Evolutionary conservation across 2,329 filamentous ascomycete genomes (phyloP).

Genomic region (Cladobotryum protrusum): DNA sequence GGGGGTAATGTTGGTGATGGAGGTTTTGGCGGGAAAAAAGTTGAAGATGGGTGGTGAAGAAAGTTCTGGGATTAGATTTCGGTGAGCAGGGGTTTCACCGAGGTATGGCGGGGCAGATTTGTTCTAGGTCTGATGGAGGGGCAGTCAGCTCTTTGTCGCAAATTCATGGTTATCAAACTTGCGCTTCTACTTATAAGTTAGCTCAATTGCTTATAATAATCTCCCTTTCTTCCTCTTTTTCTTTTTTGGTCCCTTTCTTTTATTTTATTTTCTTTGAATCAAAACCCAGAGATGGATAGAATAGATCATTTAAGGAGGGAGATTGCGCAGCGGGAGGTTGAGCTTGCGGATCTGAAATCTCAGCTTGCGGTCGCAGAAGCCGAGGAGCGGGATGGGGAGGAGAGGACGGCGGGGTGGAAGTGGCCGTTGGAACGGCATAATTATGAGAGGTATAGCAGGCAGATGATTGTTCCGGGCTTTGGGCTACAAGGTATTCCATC

Average conservation of each 20-base stretch:
- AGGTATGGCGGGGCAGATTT: slow-evolving; percentile 7
- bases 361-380: slow-evolving; percentile 39
- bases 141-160: neutral
- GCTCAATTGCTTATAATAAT: too few species aligned
- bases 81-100: slow-evolving; percentile 12
- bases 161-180: neutral
- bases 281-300: slow-evolving; percentile 28
- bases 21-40: neutral
- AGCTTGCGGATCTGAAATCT: slow-evolving; percentile 39
- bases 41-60: slow-evolving; percentile 2
- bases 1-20: neutral
- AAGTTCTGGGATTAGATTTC: slow-evolving; percentile 7
- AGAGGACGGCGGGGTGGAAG: slow-evolving; percentile 28
- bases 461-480: slow-evolving; percentile 80
- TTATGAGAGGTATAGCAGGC: slow-evolving; percentile 81
- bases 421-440: slow-evolving; percentile 70
- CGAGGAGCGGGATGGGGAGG: slow-evolving; percentile 9
- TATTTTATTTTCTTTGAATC: neutral
- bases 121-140: too few species aligned
- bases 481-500: slow-evolving; percentile 60
- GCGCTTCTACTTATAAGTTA: too few species aligned
- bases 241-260: too few species aligned
- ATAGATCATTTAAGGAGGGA: slow-evolving; percentile 38
- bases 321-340: slow-evolving; percentile 42
- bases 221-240: too few species aligned